Evolutionary conservation across 2,329 filamentous ascomycete genomes (phyloP).

Genomic region (Xylaria sp.): DNA sequence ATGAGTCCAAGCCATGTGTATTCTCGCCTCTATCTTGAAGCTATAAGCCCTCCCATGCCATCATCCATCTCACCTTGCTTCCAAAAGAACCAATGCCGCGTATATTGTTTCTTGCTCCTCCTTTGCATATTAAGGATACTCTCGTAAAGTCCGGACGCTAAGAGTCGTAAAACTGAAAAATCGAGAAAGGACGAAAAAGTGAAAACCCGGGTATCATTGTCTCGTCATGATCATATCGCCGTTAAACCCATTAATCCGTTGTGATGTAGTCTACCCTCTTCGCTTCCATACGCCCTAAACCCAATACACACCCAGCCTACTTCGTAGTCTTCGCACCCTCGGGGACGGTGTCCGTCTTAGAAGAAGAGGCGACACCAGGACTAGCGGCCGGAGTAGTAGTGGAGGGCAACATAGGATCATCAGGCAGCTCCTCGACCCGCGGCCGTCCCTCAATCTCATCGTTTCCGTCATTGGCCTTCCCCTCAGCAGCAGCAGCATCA

Average conservation of each 20-base stretch:
- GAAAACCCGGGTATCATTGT: constrained; percentile 27
- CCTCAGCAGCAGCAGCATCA: constrained; percentile 50
- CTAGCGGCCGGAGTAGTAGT: background rate
- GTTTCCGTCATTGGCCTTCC: background rate
- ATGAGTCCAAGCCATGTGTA: no score
- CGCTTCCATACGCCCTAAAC: background rate
- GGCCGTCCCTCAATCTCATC: constrained; percentile 52
- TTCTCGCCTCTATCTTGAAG: no score
- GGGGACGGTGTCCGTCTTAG: background rate
- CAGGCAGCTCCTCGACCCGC: constrained; percentile 62
- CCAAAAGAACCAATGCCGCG: no score
- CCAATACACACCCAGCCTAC: background rate
- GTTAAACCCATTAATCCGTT: background rate
- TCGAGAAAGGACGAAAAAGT: background rate
- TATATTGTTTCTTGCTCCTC: no score
- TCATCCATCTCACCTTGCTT: no score
- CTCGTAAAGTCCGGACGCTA: no score
- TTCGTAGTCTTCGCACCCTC: background rate
- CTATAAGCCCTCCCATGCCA: no score
- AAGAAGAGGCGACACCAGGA: background rate
- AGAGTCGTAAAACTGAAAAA: background rate
- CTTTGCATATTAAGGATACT: no score
- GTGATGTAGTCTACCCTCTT: background rate
- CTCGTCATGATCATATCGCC: constrained; percentile 23
- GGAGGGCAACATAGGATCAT: constrained; percentile 53